Evolutionary conservation across 345 rosid species (phyloP).

Genomic region (Rhizophora mangle): DNA sequence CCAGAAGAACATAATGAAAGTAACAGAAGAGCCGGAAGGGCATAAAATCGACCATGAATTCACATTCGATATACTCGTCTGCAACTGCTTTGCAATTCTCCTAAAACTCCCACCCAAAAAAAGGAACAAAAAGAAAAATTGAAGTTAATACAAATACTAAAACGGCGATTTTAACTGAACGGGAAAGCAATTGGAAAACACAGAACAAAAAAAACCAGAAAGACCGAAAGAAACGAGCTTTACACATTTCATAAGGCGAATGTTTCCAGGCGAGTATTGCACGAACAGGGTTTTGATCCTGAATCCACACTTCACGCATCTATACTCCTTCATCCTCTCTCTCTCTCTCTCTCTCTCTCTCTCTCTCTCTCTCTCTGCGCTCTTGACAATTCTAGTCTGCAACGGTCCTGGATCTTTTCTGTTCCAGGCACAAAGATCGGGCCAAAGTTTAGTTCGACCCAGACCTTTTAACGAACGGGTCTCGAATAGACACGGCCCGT

Average conservation of each 20-base stretch:
- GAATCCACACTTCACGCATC: conserved; percentile 67
- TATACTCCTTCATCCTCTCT: conserved; percentile 28
- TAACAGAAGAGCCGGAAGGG: conserved; percentile 1
- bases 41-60: conserved; percentile 52
- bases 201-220: conserved; percentile 21
- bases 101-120: conserved; percentile 21
- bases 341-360: background rate
- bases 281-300: conserved; percentile 51
- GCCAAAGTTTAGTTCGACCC: no score
- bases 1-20: background rate
- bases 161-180: background rate
- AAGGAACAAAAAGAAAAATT: background rate
- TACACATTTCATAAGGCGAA: conserved; percentile 83
- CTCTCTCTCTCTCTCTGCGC: background rate
- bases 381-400: background rate
- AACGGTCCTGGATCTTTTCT: no score
- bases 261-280: conserved; percentile 68
- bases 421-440: no score
- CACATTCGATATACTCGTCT: conserved; percentile 78
- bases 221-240: background rate
- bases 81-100: conserved; percentile 69
- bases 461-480: no score
- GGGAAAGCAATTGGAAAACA: background rate
- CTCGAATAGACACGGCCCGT: no score
- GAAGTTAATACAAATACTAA: background rate